Conservation (phyloP, 1,139 yeast genomes). For the Pichia sp. region DNA sequence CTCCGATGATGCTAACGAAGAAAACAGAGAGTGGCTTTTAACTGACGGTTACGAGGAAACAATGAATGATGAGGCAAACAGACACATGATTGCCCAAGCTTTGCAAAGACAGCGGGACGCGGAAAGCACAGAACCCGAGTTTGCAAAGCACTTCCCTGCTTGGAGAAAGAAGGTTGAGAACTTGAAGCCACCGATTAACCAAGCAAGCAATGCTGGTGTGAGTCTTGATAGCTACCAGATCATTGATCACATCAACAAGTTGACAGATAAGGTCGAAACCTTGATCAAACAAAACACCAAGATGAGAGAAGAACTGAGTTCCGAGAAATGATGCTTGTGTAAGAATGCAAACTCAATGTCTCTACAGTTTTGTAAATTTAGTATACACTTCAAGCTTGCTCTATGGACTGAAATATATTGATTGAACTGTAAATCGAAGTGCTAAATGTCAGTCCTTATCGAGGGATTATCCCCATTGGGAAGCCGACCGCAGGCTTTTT, state of each 20-base stretch:
- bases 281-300: constrained; percentile 43
- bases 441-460: background rate
- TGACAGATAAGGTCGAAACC: constrained; percentile 40
- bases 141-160: constrained; percentile 43
- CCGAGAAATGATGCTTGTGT: background rate
- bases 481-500: background rate
- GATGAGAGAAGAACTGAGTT: constrained; percentile 28
- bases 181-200: constrained; percentile 53
- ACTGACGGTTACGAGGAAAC: constrained; percentile 67
- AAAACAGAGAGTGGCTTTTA: constrained; percentile 77
- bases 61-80: constrained; percentile 33
- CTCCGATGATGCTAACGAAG: constrained; percentile 78
- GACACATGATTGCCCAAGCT: constrained; percentile 30
- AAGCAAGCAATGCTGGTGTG: constrained; percentile 53
- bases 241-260: constrained; percentile 45
- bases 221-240: constrained; percentile 64
- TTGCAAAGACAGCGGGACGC: constrained; percentile 53
- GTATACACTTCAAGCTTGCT: too few species aligned
- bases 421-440: too few species aligned
- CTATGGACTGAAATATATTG: too few species aligned
- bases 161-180: constrained; percentile 48
- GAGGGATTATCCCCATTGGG: background rate
- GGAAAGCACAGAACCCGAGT: constrained; percentile 70
- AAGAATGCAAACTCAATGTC: too few species aligned
- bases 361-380: background rate